Base-by-base conservation (phyloP, 805 yeast species). In the Cyberlindnera amylophila region DNA sequence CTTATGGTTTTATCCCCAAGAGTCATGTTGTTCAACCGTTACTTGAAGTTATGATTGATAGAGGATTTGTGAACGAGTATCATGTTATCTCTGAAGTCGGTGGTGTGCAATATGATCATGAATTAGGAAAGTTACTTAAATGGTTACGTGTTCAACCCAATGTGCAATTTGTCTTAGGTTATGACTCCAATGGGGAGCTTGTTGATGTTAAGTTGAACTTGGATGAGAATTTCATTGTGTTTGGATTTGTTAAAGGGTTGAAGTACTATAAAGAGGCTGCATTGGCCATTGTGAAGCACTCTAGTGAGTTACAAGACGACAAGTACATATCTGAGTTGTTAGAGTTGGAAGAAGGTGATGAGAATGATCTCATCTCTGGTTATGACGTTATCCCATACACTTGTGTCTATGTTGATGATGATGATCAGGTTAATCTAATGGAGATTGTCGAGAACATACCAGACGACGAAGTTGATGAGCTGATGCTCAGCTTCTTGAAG, bases 1-100 rank as follows among this genome's bases (percentile, higher is more conserved):
- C 64, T 4, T 75, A 75, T 51, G 79, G 80, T 1, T 75, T 75
- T 47, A 52, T 70, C 4, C 80, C 80, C 6, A 47, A 38, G 9
- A 52, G 60, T 30, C 21, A 37, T 9, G 34, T 34, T 7, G 47
- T 36, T 2, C 37, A 34, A 15, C 42, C 50, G 2, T 42, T 63
- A 7, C 54, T 61, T 42, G 74, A 70, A n/a, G 47, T 63, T 4
- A 63, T 70, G 3, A 53, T 69, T 18, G 58, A 57, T 29, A 46
- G 60, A 27, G 53, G 46, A 10, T 60, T 47, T 28, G 12, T 54
- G 11, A 34, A 23, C 11, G 32, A 36, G 2, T 36, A 40, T 30
- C 33, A n/a, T 2, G 36, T 51, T 13, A 33, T 42, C 19, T 28
- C 40, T 27, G 51, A 41, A 4, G 36, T 48, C 32, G 38, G 46